Percentiles rank a stretch among this genome's conserved stretches.
These are phyloP conservation scores for Colletotrichum sidae DNA, from an alignment of 2,329 filamentous ascomycete genomes.

Conservation along the genomic window DNA sequence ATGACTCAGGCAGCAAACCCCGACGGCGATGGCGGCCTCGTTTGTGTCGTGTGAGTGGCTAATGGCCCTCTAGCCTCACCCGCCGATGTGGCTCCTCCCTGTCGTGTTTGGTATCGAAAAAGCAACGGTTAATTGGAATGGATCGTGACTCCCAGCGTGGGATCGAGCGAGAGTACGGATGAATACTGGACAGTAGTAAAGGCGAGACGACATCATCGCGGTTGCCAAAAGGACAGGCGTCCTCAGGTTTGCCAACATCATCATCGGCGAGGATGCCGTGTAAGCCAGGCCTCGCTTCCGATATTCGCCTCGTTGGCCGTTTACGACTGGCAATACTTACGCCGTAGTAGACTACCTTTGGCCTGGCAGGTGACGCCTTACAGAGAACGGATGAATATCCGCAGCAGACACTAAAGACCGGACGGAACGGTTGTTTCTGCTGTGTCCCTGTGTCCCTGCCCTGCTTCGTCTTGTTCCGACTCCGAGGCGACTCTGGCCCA, in stretches of 20 bases:
- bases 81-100: slow-evolving; percentile 29
- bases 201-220: too few species aligned
- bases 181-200: not conserved
- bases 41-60: slow-evolving; percentile 30
- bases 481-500: not conserved
- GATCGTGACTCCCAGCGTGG: slow-evolving; percentile 15
- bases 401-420: not conserved
- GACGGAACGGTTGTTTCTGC: not conserved
- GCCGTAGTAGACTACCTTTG: too few species aligned
- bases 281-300: too few species aligned
- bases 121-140: slow-evolving; percentile 32
- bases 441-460: not conserved
- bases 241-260: too few species aligned
- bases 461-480: slow-evolving; percentile 3
- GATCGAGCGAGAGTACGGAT: too few species aligned
- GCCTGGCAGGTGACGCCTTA: slow-evolving; percentile 3
- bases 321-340: too few species aligned
- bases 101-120: slow-evolving; percentile 18
- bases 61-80: slow-evolving; percentile 28
- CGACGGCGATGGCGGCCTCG: slow-evolving; percentile 13
- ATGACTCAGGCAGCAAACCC: slow-evolving; percentile 36
- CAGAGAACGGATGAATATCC: slow-evolving; percentile 1
- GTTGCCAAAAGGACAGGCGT: too few species aligned
- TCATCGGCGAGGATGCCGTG: too few species aligned
- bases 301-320: too few species aligned